Base-by-base conservation (phyloP, 2,329 filamentous ascomycete species). In the Reticulascus tulasneorum region DNA sequence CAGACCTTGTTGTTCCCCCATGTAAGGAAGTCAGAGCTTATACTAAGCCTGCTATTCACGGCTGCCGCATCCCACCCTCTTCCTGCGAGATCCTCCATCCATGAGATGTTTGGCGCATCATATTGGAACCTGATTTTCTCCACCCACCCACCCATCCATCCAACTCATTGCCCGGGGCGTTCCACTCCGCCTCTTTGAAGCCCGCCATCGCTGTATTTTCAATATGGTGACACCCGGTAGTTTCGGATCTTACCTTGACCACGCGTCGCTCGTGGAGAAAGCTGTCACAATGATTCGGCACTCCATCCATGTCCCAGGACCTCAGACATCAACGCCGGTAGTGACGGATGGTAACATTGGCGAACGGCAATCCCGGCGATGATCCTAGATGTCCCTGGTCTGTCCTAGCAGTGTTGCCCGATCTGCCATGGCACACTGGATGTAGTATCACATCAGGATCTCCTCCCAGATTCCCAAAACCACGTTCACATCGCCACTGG, bases 101-200 rank as follows among this genome's bases (percentile, higher is more conserved):
- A 31, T 38, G 42, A 29, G 38, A 35, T 38, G 32, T 16, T 25
- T 34, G 28, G 41, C 25, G 30, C 34, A 34, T 29, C 29, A 41
- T 27, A 27, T 29, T 33, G 22, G 27, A 27, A 36, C 39, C 39
- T 32, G 38, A 42, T 44, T 38, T 42, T 42, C 38, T 31, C 42
- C 35, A 39, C 42, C 29, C 41, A 42, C 26, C 38, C 42, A 21
- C 38, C 33, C 23, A 26, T 38, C 25, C 13, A 30, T 17, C 28
- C 11, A n/a, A n/a, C n/a, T n/a, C n/a, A n/a, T n/a, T n/a, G n/a
- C 22, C 33, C 34, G 42, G 31, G 28, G 20, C 31, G 38, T 37
- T 30, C 34, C 34, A 37, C 29, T 38, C 38, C 27, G 20, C 31
- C 21, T 31, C 17, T 39, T 35, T 9, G 20, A 19, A 25, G 34